Base-by-base conservation (phyloP, 805 yeast species). In the Cyberlindnera veronae region DNA sequence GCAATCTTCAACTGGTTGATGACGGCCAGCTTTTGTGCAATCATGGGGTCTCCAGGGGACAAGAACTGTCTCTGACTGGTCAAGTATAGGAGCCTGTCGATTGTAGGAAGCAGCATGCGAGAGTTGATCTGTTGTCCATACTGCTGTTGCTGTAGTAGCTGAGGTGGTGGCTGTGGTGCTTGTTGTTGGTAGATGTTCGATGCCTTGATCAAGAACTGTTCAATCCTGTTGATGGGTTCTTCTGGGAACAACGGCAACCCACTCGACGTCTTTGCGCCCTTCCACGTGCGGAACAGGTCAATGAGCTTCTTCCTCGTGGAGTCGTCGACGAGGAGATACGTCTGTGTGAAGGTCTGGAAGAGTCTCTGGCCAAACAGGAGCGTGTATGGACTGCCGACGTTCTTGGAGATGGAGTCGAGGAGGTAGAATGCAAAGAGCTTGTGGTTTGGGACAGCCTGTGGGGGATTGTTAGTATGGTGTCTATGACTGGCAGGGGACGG, bases 311-410 rank as follows among this genome's bases (percentile, higher is more conserved):
- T 69, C 49, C 98, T 73, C 13, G 81, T 76, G n/a, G 71, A 63
- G 51, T 87, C 95, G 53, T 79, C 82, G 29, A 86, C 91, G 39
- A 82, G 66, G n/a, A 86, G 73, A 58, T 85, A 93, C 3, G 89
- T 81, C 46, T 77, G 79, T 19, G 84, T 79, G 62, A 84, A 91
- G 3, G 85, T 67, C 49, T 73, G 76, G 64, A 75, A 83, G 34
- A 89, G 65, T 47, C 81, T 79, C 48, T 77, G 71, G 38, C 90
- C 82, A 58, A 93, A 79, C 37, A 85, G 61, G 6, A 79, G 70
- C n/a, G 88, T 85, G 60, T 91, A 93, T 2, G 98, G 97, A 45
- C 81, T 74, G 8, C 97, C 96, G 23, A 87, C 81, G 54, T 82
- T 86, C 62, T 93, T 93, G 64, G 91, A 84, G 34, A 93, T 84